Evolutionary conservation across 23 red algal genomes (phyloP).

Genomic region (Gracilaria domingensis): DNA sequence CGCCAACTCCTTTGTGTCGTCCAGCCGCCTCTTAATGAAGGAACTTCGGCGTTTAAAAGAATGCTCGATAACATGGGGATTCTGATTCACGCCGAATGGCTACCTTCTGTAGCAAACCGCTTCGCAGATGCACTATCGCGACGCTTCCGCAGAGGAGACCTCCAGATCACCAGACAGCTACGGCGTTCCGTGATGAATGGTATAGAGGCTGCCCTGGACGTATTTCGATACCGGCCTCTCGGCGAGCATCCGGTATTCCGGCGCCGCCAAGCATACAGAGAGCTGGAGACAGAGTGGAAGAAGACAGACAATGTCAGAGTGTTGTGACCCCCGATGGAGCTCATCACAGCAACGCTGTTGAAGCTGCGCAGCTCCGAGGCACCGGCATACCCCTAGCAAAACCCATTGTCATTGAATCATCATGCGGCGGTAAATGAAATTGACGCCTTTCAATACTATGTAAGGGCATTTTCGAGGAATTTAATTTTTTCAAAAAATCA

Average conservation of each 20-base stretch:
- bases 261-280: slow-evolving; percentile 6
- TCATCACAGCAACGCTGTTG: slow-evolving; percentile 34
- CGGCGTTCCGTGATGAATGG: neutral
- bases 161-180: neutral
- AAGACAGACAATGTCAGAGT: neutral
- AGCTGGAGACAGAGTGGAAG: neutral
- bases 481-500: too few species aligned
- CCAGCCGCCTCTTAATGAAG: slow-evolving; percentile 3
- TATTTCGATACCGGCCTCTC: neutral
- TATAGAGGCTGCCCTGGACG: neutral
- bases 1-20: slow-evolving; percentile 11
- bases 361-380: slow-evolving; percentile 12
- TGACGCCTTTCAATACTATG: too few species aligned
- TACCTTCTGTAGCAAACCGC: slow-evolving; percentile 1
- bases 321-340: slow-evolving; percentile 25
- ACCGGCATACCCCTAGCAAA: too few species aligned
- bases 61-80: neutral
- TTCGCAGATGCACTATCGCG: slow-evolving; percentile 36
- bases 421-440: too few species aligned
- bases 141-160: neutral
- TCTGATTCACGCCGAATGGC: neutral
- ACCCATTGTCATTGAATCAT: too few species aligned
- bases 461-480: too few species aligned
- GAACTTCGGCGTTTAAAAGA: slow-evolving; percentile 15
- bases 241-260: neutral